phyloP scores from a whole-genome alignment of 2,329 filamentous ascomycete species.

The Colletotrichum sp. region DNA sequence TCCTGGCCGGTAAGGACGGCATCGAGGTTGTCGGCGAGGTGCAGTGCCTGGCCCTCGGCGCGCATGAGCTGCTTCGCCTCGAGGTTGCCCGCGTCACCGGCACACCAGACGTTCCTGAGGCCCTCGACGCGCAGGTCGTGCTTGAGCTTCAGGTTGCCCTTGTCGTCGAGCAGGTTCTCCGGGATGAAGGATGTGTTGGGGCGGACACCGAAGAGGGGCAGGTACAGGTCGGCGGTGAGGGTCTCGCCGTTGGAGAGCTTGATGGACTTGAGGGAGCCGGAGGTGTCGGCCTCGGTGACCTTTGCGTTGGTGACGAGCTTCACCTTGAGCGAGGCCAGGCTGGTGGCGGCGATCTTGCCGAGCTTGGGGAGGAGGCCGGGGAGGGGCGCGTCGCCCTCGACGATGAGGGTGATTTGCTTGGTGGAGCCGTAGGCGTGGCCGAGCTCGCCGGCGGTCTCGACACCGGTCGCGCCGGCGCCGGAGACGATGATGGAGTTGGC shows the following conservation, averaged over 20 bases:
- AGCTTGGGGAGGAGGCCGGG: conserved; percentile 30
- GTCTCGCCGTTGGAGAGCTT: conserved; percentile 35
- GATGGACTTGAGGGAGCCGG: conserved; percentile 31
- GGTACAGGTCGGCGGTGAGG: conserved; percentile 30
- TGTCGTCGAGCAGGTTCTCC: conserved; percentile 25
- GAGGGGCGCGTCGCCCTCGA: conserved; percentile 17
- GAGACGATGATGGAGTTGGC: conserved; percentile 41
- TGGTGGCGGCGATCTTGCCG: conserved; percentile 39
- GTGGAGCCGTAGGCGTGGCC: conserved; percentile 32
- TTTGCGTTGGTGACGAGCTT: conserved; percentile 43
- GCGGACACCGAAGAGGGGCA: conserved; percentile 31
- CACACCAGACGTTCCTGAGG: conserved; percentile 28
- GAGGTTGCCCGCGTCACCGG: conserved; percentile 30
- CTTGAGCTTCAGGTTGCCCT: conserved; percentile 27
- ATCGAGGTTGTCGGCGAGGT: conserved; percentile 39
- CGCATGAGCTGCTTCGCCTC: conserved; percentile 24
- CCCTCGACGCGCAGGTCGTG: conserved; percentile 26
- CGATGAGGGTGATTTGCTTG: conserved; percentile 30
- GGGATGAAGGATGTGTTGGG: conserved; percentile 32
- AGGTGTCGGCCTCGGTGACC: conserved; percentile 32
- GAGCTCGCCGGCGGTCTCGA: conserved; percentile 42
- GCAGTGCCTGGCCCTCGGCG: conserved; percentile 36
- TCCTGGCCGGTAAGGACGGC: conserved; percentile 23
- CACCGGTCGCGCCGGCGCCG: conserved; percentile 42
- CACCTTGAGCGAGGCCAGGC: conserved; percentile 49